Conservation (phyloP, 441 rosid species). For the Pelargonium cotyledonis region DNA sequence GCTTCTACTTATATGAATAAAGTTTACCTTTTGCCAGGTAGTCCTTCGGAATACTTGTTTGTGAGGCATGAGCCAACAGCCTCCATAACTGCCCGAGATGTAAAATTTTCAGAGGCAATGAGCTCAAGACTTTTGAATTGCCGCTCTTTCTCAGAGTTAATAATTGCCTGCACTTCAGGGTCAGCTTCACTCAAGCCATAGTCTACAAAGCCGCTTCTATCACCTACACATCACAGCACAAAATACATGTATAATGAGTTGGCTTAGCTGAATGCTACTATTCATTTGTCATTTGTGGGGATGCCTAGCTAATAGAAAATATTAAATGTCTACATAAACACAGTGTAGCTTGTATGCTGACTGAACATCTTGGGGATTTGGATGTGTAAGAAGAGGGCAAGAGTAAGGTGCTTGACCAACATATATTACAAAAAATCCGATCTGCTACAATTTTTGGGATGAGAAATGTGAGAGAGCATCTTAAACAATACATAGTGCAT, state of each 20-base stretch:
- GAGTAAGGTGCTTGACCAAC: too few relatives aligned
- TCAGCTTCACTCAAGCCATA: slow-evolving; percentile 56
- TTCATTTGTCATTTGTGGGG: not conserved
- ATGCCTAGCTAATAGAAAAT: too few relatives aligned
- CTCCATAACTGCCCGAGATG: slow-evolving; percentile 89
- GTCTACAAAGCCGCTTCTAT: slow-evolving; percentile 39
- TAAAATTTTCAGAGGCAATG: slow-evolving; percentile 78
- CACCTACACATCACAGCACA: slow-evolving; percentile 36
- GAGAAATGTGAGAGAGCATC: not conserved
- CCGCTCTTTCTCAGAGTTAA: slow-evolving; percentile 68
- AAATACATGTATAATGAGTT: too few relatives aligned
- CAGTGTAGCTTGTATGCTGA: too few relatives aligned
- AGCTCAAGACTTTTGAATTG: slow-evolving; percentile 84
- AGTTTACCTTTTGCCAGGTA: slow-evolving; percentile 82
- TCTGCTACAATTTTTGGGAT: too few relatives aligned
- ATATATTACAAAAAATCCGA: not conserved
- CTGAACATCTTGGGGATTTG: too few relatives aligned
- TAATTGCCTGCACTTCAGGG: slow-evolving; percentile 62
- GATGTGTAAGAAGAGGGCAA: too few relatives aligned
- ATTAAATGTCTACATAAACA: too few relatives aligned
- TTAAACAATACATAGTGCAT: not conserved
- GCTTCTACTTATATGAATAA: not conserved
- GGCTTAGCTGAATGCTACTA: not conserved
- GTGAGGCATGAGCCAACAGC: slow-evolving; percentile 92
- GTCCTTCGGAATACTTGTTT: slow-evolving; percentile 87